phyloP scores from a whole-genome alignment of 805 yeast genomes.

The Candida morakotiae region DNA sequence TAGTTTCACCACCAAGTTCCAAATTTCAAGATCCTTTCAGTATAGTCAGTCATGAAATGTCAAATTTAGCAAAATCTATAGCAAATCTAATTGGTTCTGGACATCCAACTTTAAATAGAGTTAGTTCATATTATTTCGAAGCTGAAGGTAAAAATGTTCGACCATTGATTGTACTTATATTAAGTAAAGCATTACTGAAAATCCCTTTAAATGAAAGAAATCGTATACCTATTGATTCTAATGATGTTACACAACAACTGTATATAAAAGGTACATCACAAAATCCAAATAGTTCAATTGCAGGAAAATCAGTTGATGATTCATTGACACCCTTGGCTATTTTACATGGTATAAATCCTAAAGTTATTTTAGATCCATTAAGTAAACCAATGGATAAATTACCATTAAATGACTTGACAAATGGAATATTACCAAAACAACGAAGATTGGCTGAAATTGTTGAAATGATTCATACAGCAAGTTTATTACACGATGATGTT shows the following conservation, averaged over 20 bases:
- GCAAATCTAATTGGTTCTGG: conserved; percentile 87
- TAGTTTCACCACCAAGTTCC: conserved; percentile 58
- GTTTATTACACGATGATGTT: conserved; percentile 93
- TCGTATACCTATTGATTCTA: conserved; percentile 55
- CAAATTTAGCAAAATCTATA: conserved; percentile 79
- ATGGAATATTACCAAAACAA: conserved; percentile 91
- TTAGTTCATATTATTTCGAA: conserved; percentile 92
- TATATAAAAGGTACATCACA: conserved; percentile 57
- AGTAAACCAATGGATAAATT: conserved; percentile 73
- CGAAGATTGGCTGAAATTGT: conserved; percentile 94
- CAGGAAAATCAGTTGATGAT: conserved; percentile 56
- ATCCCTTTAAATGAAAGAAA: conserved; percentile 70
- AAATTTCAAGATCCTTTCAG: conserved; percentile 79
- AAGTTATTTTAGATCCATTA: conserved; percentile 74
- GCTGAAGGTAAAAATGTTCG: conserved; percentile 95
- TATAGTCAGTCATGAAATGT: conserved; percentile 90
- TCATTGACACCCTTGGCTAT: conserved; percentile 78
- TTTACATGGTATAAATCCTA: conserved; percentile 88
- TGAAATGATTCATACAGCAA: conserved; percentile 97
- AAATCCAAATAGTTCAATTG: conserved; percentile 40
- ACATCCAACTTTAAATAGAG: conserved; percentile 88
- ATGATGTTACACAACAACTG: conserved; percentile 65
- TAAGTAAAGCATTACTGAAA: conserved; percentile 74
- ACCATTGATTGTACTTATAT: conserved; percentile 79
- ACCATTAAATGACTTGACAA: conserved; percentile 53